Percentiles rank a stretch among this genome's conserved stretches.
These are phyloP conservation scores for Kodamaea leandrae DNA, from an alignment of 805 yeast genomes.

Conservation along the genomic window DNA sequence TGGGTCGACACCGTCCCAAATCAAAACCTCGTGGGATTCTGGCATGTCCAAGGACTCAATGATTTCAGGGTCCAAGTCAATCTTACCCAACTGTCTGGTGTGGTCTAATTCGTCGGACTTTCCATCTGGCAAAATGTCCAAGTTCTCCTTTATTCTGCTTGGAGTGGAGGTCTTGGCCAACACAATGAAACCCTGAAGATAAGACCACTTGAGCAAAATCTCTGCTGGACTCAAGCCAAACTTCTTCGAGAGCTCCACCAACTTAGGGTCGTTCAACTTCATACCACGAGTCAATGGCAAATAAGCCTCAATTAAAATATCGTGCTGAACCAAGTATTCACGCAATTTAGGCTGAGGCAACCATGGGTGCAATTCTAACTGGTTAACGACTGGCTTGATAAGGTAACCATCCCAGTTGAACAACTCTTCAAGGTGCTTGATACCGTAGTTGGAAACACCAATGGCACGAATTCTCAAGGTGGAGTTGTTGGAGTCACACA, in stretches of 20 bases:
- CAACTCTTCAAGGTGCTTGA: conserved; percentile 56
- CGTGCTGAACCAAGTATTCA: conserved; percentile 53
- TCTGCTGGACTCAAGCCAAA: conserved; percentile 56
- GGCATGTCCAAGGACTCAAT: conserved; percentile 35
- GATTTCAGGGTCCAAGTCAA: conserved; percentile 41
- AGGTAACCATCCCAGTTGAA: conserved; percentile 46
- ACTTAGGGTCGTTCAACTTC: conserved; percentile 53
- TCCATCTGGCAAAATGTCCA: conserved; percentile 46
- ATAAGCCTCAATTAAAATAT: conserved; percentile 67
- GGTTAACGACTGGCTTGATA: conserved; percentile 64
- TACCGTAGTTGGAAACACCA: conserved; percentile 31
- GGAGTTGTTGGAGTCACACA: conserved; percentile 35
- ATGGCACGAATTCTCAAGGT: conserved; percentile 39
- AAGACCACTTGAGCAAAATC: conserved; percentile 69
- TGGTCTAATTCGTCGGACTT: conserved; percentile 17
- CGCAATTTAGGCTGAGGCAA: conserved; percentile 64
- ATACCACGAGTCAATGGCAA: conserved; percentile 73
- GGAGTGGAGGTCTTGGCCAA: conserved; percentile 49
- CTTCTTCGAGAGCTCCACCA: conserved; percentile 48
- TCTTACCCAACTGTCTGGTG: conserved; percentile 29
- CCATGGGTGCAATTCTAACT: conserved; percentile 86
- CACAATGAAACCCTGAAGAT: conserved; percentile 55
- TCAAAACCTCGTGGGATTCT: conserved; percentile 32
- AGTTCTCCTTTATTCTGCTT: conserved; percentile 53
- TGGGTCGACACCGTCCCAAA: conserved; percentile 36